Evolutionary conservation across 305 asterid genomes (phyloP).

Genomic region (Fraxinus velutina): DNA sequence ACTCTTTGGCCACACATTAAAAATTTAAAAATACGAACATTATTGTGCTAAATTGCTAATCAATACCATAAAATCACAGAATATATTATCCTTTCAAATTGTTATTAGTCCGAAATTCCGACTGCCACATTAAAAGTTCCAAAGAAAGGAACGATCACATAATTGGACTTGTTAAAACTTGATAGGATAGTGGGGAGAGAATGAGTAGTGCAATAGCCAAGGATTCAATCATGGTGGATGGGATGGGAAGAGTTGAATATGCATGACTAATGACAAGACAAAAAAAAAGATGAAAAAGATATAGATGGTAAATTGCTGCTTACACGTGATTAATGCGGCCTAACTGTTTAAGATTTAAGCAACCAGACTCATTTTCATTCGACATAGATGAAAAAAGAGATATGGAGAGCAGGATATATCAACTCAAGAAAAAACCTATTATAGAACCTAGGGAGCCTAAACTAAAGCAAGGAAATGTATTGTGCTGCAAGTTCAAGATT

Average conservation of each 20-base stretch:
- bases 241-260: neutral
- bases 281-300: neutral
- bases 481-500: neutral
- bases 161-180: neutral
- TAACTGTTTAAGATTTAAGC: neutral
- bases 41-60: neutral
- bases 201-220: neutral
- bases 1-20: slow-evolving; percentile 1
- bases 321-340: neutral
- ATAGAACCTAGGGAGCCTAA: neutral
- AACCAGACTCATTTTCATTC: neutral
- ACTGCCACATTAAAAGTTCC: neutral
- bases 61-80: neutral
- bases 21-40: neutral
- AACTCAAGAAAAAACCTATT: neutral
- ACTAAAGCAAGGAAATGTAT: neutral
- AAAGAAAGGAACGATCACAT: neutral
- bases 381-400: neutral
- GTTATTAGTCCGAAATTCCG: neutral
- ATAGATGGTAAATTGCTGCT: neutral
- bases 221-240: neutral
- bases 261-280: neutral
- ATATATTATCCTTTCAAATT: neutral
- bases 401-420: neutral
- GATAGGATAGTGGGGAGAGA: neutral